These are phyloP conservation scores for Hebeloma cylindrosporum DNA, from an alignment of 768 basidiomycete genomes.

Conservation along the genomic window DNA sequence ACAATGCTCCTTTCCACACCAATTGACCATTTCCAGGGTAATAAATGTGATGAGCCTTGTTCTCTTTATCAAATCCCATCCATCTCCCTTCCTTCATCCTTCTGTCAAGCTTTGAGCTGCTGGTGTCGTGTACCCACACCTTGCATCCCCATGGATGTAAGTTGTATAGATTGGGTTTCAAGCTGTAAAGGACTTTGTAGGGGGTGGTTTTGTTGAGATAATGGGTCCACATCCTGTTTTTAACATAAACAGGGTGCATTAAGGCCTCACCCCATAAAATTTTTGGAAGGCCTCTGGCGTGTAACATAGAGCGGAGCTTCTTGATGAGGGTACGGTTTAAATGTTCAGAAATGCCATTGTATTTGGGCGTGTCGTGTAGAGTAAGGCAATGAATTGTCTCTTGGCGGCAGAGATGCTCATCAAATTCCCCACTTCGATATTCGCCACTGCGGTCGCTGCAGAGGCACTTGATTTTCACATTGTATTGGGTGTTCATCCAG, in stretches of 20 bases:
- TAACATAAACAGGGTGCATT: slow-evolving; percentile 12
- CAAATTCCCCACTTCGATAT: slow-evolving; percentile 10
- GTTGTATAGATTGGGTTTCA: slow-evolving; percentile 18
- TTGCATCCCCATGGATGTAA: slow-evolving; percentile 15
- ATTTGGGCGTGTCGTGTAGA: slow-evolving; percentile 28
- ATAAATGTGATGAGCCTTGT: slow-evolving; percentile 28
- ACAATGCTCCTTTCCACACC: too few species aligned
- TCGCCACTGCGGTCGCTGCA: slow-evolving; percentile 39
- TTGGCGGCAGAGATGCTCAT: slow-evolving; percentile 7
- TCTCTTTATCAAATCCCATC: slow-evolving; percentile 36
- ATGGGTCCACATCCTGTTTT: slow-evolving; percentile 15
- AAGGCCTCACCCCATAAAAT: slow-evolving; percentile 30
- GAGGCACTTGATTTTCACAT: slow-evolving; percentile 29
- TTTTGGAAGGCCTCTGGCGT: slow-evolving; percentile 25
- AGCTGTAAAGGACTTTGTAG: slow-evolving; percentile 8
- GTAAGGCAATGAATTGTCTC: too few species aligned
- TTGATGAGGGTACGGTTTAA: slow-evolving; percentile 33
- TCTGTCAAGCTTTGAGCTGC: slow-evolving; percentile 27
- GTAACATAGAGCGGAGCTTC: slow-evolving; percentile 30
- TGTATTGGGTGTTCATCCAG: slow-evolving; percentile 26
- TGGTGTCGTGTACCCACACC: slow-evolving; percentile 22
- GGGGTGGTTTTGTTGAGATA: slow-evolving; percentile 14
- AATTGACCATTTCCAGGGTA: too few species aligned
- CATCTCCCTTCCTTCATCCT: slow-evolving; percentile 28
- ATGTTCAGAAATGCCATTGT: slow-evolving; percentile 40